Percentiles rank a stretch among this genome's conserved stretches.
Evolutionary conservation across 352 stramenopile species (phyloP).

Genomic region (Peronospora farinosa): DNA sequence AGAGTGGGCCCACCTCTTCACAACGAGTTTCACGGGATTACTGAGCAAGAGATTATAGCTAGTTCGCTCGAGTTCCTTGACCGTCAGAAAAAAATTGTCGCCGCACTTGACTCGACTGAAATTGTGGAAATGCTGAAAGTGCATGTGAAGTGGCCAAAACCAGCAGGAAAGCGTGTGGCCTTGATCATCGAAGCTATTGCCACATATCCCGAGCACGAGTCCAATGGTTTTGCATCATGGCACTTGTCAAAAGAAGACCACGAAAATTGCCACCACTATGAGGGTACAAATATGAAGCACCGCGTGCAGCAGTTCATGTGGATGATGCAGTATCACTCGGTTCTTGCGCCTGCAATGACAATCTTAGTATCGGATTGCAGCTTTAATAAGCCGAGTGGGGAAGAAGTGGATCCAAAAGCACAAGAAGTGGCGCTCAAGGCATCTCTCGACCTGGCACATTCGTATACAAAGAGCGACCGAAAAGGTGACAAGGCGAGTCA

Average conservation of each 20-base stretch:
- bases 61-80: constrained; percentile 34
- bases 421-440: constrained; percentile 25
- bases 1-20: constrained; percentile 3
- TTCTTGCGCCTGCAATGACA: constrained; percentile 43
- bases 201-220: constrained; percentile 34
- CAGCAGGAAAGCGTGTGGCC: constrained; percentile 55
- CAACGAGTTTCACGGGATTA: constrained; percentile 10
- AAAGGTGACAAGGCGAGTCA: constrained; percentile 8
- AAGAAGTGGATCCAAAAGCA: constrained; percentile 3
- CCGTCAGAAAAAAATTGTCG: constrained; percentile 20
- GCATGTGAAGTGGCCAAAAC: constrained; percentile 72
- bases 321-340: constrained; percentile 57
- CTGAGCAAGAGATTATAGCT: constrained; percentile 33
- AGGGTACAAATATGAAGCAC: constrained; percentile 24
- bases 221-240: not conserved
- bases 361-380: constrained; percentile 37
- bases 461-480: constrained; percentile 25
- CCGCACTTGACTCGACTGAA: constrained; percentile 29
- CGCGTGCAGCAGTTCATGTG: constrained; percentile 57
- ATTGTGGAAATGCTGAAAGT: constrained; percentile 69
- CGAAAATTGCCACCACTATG: no score
- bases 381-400: constrained; percentile 1
- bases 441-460: constrained; percentile 31
- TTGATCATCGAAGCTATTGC: constrained; percentile 56
- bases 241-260: not conserved